Evolutionary conservation across 2,329 filamentous ascomycete species (phyloP).

Genomic region (Cytospora leucostoma): DNA sequence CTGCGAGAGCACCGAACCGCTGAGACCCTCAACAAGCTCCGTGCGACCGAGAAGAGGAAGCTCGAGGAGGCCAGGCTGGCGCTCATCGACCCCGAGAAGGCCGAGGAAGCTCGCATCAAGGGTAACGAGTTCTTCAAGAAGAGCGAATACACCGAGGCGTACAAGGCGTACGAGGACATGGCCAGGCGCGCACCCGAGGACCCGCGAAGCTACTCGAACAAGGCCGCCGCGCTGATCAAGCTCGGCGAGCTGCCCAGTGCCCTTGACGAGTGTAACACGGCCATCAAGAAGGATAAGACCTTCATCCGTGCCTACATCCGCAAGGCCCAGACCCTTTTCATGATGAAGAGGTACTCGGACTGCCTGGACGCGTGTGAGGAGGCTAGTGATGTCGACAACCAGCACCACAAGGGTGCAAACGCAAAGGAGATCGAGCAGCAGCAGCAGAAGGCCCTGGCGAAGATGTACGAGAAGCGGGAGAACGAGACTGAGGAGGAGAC

Average conservation of each 20-base stretch:
- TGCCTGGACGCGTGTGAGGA: slow-evolving; percentile 87
- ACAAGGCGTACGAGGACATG: slow-evolving; percentile 95
- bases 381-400: slow-evolving; percentile 74
- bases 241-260: slow-evolving; percentile 93
- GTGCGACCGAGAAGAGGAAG: slow-evolving; percentile 85
- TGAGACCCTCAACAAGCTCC: slow-evolving; percentile 89
- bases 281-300: slow-evolving; percentile 85
- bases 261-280: slow-evolving; percentile 86
- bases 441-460: slow-evolving; percentile 86
- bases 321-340: slow-evolving; percentile 92
- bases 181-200: slow-evolving; percentile 92
- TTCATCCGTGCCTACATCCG: slow-evolving; percentile 97
- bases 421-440: slow-evolving; percentile 90
- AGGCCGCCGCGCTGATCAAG: slow-evolving; percentile 95
- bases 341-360: slow-evolving; percentile 98
- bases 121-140: slow-evolving; percentile 98
- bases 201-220: slow-evolving; percentile 93
- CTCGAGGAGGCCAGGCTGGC: slow-evolving; percentile 72
- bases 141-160: slow-evolving; percentile 89
- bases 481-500: slow-evolving; percentile 97
- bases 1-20: slow-evolving; percentile 96
- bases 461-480: slow-evolving; percentile 87
- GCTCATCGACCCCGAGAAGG: slow-evolving; percentile 88
- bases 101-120: slow-evolving; percentile 91
- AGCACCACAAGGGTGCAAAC: slow-evolving; percentile 71